A percentile compares a stretch with the other conserved stretches of the same genome.
Conservation (phyloP, 1,284 basidiomycete genomes). For the Takashimella tepidaria region DNA sequence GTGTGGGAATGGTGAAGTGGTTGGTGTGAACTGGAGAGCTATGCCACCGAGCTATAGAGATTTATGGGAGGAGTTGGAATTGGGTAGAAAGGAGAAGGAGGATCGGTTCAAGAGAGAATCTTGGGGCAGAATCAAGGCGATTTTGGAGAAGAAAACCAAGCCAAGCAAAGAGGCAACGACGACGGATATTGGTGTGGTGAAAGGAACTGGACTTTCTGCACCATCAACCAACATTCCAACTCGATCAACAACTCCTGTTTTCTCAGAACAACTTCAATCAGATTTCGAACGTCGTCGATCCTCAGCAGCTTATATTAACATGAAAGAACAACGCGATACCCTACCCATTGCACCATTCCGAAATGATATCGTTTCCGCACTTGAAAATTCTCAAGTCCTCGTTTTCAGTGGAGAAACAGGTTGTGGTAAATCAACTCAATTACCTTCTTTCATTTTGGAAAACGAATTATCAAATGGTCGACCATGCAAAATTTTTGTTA, state of each 20-base stretch:
- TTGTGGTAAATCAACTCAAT: constrained; percentile 97
- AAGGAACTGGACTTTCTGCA: not conserved
- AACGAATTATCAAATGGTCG: constrained; percentile 75
- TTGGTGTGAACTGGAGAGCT: constrained; percentile 49
- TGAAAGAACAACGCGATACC: constrained; percentile 58
- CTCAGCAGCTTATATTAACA: constrained; percentile 70
- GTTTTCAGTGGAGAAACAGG: constrained; percentile 97
- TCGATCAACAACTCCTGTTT: not conserved
- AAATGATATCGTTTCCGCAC: constrained; percentile 63
- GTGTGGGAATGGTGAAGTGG: constrained; percentile 50
- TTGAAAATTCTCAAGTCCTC: constrained; percentile 78
- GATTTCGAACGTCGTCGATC: constrained; percentile 60
- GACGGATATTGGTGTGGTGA: constrained; percentile 1
- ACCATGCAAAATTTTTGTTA: constrained; percentile 89
- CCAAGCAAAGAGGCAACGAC: constrained; percentile 9
- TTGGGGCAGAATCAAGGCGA: constrained; percentile 64
- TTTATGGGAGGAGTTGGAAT: constrained; percentile 88
- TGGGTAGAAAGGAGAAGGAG: constrained; percentile 57
- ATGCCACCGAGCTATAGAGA: constrained; percentile 81
- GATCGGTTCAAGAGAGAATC: constrained; percentile 62
- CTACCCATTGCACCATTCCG: constrained; percentile 88
- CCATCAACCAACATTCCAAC: not conserved
- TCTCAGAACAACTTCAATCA: constrained; percentile 50
- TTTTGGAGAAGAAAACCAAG: constrained; percentile 56
- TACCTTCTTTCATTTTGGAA: constrained; percentile 92